Base-by-base conservation (phyloP, 2,329 filamentous ascomycete genomes). In the Sporothrix pallida region DNA sequence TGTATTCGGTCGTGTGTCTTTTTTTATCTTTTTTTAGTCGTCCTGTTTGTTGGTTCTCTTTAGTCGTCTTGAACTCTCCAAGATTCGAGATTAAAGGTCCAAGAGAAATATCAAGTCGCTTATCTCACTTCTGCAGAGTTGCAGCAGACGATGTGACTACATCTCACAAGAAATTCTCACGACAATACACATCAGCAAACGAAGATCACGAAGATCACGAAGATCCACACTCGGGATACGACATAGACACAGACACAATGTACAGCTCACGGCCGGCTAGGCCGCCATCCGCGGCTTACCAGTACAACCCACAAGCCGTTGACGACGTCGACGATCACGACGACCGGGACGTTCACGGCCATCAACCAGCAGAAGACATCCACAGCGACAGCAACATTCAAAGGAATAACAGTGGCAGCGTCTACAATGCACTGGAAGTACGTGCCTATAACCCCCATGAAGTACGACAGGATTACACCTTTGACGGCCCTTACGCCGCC, bases 261-360 rank as follows among this genome's bases (percentile, higher is more conserved):
- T 62, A 62, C 37, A 60, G 31, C 9, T 26, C 54, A 23, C 54
- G 54, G 54, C 50, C 54, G 42, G 37, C 54, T 1, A 48, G 69
- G 20, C 63, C 52, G 62, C 62, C 71, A n/a, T 50, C 63, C n/a
- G 46, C 74, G 7, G 75, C 77, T 17, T 81, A 80, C 75, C 76
- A 79, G 65, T 81, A 81, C 73, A 80, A 78, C 71, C 72, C 77
- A 37, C 80, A 81, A 75, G 74, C 80, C 10, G 78, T 78, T 0
- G 78, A 81, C 31, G 80, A 81, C 44, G 67, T 78, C 63, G 76
- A 80, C 58, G 76, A 79, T 13, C 65, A 42, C 44, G 70, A 65
- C 13, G n/a, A 26, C 37, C 68, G 20, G 17, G 58, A 63, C 50
- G 17, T 7, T 46, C 42, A 46, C 52, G 65, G 23, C 17, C 56